Evolutionary conservation across 371 early-diverging fungal species (phyloP).

Genomic region (Mucor irregularis): DNA sequence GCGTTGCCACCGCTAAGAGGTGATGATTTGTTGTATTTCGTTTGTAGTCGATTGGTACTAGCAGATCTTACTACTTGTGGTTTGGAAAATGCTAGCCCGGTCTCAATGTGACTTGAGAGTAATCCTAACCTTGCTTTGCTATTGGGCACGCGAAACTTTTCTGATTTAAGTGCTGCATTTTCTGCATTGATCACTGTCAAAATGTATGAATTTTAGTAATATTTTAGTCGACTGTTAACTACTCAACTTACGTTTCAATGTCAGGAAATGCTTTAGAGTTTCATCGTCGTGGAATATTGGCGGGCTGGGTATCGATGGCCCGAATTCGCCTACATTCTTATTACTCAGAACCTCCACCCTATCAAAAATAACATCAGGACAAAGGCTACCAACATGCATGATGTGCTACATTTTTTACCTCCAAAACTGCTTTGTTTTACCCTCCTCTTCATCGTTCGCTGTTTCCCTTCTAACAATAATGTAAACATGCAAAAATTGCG

Average conservation of each 20-base stretch:
- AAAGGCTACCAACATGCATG: neutral
- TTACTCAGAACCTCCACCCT: conserved; percentile 56
- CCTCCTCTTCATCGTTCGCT: conserved; percentile 13
- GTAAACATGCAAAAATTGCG: conserved; percentile 75
- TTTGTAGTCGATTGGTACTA: conserved; percentile 21
- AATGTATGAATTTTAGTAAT: neutral
- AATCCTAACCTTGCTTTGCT: conserved; percentile 53
- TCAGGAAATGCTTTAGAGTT: conserved; percentile 53
- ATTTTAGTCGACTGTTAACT: too few species aligned
- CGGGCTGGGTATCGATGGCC: conserved; percentile 64
- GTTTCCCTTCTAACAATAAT: conserved; percentile 58
- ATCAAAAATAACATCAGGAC: neutral
- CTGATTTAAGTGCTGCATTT: conserved; percentile 75
- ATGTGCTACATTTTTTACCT: conserved; percentile 20
- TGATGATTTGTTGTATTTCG: too few species aligned
- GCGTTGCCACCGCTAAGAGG: neutral
- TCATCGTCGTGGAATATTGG: conserved; percentile 52
- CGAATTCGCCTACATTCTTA: conserved; percentile 63
- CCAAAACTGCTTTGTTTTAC: conserved; percentile 41
- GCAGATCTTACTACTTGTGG: conserved; percentile 20
- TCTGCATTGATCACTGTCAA: conserved; percentile 71
- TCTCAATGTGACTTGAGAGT: conserved; percentile 39
- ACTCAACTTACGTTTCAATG: conserved; percentile 47
- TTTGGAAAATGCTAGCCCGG: conserved; percentile 12
- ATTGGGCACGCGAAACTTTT: conserved; percentile 55